Percentiles rank a stretch among this genome's conserved stretches.
Conservation (phyloP, 2,329 filamentous ascomycete species). For the Ceratocystis colombiana region DNA sequence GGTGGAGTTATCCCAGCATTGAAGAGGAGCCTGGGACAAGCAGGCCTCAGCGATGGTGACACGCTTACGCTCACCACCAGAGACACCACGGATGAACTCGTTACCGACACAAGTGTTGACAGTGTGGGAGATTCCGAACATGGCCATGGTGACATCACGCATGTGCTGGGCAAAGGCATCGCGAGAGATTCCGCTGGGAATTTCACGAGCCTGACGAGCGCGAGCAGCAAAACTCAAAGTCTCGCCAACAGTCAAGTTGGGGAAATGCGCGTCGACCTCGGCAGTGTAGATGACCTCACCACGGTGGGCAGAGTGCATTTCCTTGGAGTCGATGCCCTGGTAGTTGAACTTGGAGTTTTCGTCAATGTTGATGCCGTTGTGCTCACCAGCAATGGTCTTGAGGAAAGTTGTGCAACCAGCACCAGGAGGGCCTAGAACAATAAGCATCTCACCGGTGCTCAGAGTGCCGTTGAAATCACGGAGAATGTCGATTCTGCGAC, state of each 20-base stretch:
- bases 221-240: constrained; percentile 68
- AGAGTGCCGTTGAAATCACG: constrained; percentile 58
- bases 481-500: constrained; percentile 56
- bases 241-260: constrained; percentile 64
- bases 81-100: constrained; percentile 64
- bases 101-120: constrained; percentile 64
- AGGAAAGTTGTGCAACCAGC: constrained; percentile 75
- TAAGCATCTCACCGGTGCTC: constrained; percentile 62
- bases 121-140: constrained; percentile 65
- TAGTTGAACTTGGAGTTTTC: constrained; percentile 68
- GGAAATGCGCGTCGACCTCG: constrained; percentile 74
- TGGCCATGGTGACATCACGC: constrained; percentile 63
- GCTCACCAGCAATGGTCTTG: constrained; percentile 75
- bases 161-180: constrained; percentile 51
- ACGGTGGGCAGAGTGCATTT: constrained; percentile 69
- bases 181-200: constrained; percentile 48
- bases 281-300: constrained; percentile 82
- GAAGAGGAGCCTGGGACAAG: constrained; percentile 49
- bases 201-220: constrained; percentile 53
- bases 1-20: constrained; percentile 63
- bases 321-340: constrained; percentile 58
- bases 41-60: constrained; percentile 54
- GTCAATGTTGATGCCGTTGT: constrained; percentile 66
- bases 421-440: constrained; percentile 61
- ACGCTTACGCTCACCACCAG: constrained; percentile 61